These are phyloP conservation scores for Ballota nigra DNA, from an alignment of 257 asterid species.

Conservation along the genomic window DNA sequence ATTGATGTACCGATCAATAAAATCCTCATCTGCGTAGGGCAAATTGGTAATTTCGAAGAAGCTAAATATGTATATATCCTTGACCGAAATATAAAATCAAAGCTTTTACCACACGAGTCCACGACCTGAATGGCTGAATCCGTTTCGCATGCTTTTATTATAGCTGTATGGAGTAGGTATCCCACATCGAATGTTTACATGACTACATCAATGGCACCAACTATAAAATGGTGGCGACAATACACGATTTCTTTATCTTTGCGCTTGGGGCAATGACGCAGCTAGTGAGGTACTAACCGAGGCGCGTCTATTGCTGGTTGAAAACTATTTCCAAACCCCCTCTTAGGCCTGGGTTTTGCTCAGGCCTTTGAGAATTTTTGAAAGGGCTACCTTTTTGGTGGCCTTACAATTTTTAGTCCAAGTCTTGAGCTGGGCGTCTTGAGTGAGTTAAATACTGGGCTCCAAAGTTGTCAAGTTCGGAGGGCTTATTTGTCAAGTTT, in stretches of 20 bases:
- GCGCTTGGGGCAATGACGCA: slow-evolving; percentile 44
- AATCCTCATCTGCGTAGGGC: no score
- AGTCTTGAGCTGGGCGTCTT: no score
- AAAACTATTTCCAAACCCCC: slow-evolving; percentile 33
- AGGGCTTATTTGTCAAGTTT: no score
- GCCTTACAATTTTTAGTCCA: slow-evolving; percentile 4
- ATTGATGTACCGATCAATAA: no score
- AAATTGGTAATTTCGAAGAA: no score
- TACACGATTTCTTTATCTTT: background rate
- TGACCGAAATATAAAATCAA: no score
- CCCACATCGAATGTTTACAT: background rate
- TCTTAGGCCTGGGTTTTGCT: slow-evolving; percentile 24
- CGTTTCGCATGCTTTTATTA: no score
- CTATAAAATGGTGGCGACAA: background rate
- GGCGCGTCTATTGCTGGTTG: slow-evolving; percentile 35
- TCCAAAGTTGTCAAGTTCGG: no score
- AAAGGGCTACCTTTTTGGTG: slow-evolving; percentile 24
- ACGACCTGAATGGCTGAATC: no score
- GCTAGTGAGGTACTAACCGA: slow-evolving; percentile 38
- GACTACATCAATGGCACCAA: background rate
- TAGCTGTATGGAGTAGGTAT: background rate
- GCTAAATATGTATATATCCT: no score
- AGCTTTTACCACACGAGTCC: no score
- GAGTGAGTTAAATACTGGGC: no score
- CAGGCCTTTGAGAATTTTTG: slow-evolving; percentile 28